Percentiles rank a stretch among this genome's conserved stretches.
Conservation (phyloP, 1,284 basidiomycete species). For the Naganishia albida region DNA sequence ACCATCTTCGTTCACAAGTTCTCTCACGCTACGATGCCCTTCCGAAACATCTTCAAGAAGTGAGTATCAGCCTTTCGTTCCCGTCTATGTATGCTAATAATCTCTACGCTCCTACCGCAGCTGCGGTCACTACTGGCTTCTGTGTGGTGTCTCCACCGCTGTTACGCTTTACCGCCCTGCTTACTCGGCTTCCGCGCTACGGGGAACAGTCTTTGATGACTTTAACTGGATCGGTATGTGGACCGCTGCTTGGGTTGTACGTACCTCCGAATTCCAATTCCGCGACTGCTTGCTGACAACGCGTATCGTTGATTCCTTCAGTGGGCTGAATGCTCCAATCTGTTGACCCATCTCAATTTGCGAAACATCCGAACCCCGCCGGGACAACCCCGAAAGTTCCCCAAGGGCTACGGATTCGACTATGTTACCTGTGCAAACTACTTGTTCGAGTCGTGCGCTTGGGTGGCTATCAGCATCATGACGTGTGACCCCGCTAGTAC, state of each 20-base stretch:
- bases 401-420: slow-evolving; percentile 75
- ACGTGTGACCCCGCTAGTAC: slow-evolving; percentile 75
- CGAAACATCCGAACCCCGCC: slow-evolving; percentile 79
- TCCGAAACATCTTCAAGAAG: slow-evolving; percentile 88
- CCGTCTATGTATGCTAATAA: background rate
- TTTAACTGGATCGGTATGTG: slow-evolving; percentile 69
- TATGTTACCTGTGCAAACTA: slow-evolving; percentile 91
- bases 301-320: slow-evolving; percentile 47
- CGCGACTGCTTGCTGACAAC: background rate
- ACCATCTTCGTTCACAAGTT: slow-evolving; percentile 93
- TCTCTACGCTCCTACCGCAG: slow-evolving; percentile 54
- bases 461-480: slow-evolving; percentile 73
- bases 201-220: slow-evolving; percentile 68
- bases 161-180: slow-evolving; percentile 72
- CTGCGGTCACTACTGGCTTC: slow-evolving; percentile 82
- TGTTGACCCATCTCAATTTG: slow-evolving; percentile 78
- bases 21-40: slow-evolving; percentile 91
- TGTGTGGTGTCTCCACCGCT: slow-evolving; percentile 78
- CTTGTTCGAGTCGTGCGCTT: slow-evolving; percentile 83
- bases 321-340: slow-evolving; percentile 86
- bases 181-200: slow-evolving; percentile 65
- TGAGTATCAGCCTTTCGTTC: slow-evolving; percentile 51
- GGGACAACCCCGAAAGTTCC: slow-evolving; percentile 77
- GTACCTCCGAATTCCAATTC: slow-evolving; percentile 47
- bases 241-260: slow-evolving; percentile 71